Percentiles rank a stretch among this genome's conserved stretches.
Conservation (phyloP, 805 yeast species). For the Kregervanrija pseudodelftensis region DNA sequence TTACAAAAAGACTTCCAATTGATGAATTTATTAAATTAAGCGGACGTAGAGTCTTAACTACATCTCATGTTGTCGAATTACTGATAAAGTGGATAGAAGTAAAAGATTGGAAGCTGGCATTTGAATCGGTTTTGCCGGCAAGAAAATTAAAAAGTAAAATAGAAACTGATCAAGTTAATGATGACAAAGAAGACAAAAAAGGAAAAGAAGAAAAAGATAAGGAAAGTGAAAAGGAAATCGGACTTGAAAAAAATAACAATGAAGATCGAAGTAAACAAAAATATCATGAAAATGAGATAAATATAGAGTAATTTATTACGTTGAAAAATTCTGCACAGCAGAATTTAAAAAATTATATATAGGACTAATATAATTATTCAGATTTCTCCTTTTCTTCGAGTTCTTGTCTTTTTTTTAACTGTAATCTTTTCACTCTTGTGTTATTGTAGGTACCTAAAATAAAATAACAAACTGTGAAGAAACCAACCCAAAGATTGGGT, state of each 20-base stretch:
- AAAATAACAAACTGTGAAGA: constrained; percentile 51
- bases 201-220: neutral
- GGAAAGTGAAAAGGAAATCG: neutral
- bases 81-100: constrained; percentile 73
- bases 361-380: neutral
- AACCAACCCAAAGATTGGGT: constrained; percentile 60
- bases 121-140: constrained; percentile 79
- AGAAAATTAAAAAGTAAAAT: constrained; percentile 46
- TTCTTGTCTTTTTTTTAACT: constrained; percentile 4
- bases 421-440: constrained; percentile 36
- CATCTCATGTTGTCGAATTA: constrained; percentile 90
- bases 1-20: constrained; percentile 77
- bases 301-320: neutral
- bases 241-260: neutral
- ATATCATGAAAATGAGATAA: neutral
- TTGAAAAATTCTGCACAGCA: neutral
- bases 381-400: constrained; percentile 3
- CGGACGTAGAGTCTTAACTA: constrained; percentile 85
- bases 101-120: constrained; percentile 79
- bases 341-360: neutral
- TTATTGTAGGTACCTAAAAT: constrained; percentile 58
- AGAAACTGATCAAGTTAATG: neutral
- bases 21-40: constrained; percentile 74
- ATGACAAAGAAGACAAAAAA: neutral
- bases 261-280: neutral